Conservation (phyloP, 352 stramenopile genomes). For the Phytophthora syringae region DNA sequence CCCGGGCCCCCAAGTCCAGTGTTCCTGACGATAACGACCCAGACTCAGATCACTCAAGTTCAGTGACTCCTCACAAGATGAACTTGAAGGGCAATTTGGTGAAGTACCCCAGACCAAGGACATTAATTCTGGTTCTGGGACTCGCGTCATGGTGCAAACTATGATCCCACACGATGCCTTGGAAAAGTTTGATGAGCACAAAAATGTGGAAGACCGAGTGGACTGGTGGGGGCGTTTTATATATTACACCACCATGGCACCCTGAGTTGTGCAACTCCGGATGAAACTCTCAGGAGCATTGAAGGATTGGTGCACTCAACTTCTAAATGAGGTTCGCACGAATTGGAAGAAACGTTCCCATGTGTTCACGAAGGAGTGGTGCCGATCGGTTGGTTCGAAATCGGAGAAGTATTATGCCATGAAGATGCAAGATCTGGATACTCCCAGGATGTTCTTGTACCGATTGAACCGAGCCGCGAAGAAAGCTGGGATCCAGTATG, state of each 20-base stretch:
- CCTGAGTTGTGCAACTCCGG: neutral
- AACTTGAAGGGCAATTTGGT: too few relatives aligned
- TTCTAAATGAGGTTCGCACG: neutral
- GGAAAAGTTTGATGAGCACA: neutral
- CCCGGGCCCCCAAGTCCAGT: too few relatives aligned
- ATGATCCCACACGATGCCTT: slow-evolving; percentile 2
- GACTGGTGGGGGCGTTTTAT: slow-evolving; percentile 8
- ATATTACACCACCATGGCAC: neutral
- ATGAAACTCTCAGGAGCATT: neutral
- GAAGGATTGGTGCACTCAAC: neutral
- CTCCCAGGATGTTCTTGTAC: neutral
- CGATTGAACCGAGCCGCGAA: neutral
- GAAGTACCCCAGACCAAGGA: too few relatives aligned
- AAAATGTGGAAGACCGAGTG: neutral
- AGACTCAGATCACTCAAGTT: too few relatives aligned
- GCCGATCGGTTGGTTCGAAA: too few relatives aligned
- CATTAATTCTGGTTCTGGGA: too few relatives aligned
- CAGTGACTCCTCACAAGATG: too few relatives aligned
- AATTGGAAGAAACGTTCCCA: neutral
- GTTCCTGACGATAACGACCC: too few relatives aligned
- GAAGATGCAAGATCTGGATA: too few relatives aligned
- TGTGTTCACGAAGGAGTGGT: too few relatives aligned
- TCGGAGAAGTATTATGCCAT: too few relatives aligned
- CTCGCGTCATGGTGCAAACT: too few relatives aligned
- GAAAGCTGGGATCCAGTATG: neutral